Conservation (phyloP, 2,329 filamentous ascomycete species). For the Coniochaeta prunicola region DNA sequence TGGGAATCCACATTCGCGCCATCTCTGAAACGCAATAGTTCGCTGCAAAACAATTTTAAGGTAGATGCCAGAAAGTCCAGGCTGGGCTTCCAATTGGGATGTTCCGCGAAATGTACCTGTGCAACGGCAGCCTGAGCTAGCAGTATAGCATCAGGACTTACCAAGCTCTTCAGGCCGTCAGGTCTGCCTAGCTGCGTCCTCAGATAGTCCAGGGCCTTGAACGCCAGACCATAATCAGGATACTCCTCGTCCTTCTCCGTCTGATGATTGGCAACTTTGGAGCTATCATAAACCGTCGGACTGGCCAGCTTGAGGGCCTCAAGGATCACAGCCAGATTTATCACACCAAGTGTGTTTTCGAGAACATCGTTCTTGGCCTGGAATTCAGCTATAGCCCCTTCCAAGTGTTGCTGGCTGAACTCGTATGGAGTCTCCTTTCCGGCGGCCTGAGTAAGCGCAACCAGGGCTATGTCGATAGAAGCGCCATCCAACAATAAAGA, state of each 20-base stretch:
- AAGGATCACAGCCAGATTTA: neutral
- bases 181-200: neutral
- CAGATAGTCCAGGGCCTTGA: neutral
- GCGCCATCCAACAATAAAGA: neutral
- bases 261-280: neutral
- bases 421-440: neutral
- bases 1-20: no score
- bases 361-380: neutral
- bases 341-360: neutral
- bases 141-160: neutral
- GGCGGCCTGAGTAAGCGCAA: neutral
- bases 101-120: no score
- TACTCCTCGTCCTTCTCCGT: neutral
- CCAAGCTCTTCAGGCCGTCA: neutral
- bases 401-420: neutral
- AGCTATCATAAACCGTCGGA: neutral
- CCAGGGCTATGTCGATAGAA: neutral
- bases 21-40: no score
- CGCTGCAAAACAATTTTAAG: no score
- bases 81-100: no score
- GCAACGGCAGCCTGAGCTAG: no score
- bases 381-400: neutral
- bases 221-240: neutral
- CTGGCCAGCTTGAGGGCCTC: neutral
- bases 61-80: no score